Evolutionary conservation across 768 basidiomycete genomes (phyloP).

Genomic region (Mycena venus): DNA sequence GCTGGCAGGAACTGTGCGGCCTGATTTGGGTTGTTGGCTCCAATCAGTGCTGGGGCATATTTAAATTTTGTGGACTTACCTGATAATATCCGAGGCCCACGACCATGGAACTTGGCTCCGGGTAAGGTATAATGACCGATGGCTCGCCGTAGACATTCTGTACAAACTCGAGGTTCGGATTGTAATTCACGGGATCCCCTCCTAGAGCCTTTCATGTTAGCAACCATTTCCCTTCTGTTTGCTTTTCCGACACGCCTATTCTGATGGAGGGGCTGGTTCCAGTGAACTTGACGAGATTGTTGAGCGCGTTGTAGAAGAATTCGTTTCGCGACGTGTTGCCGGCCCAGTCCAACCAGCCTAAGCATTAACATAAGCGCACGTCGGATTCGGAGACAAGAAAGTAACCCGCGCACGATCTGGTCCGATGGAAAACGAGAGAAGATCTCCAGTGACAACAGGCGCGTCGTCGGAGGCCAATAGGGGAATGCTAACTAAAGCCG

Average conservation of each 20-base stretch:
- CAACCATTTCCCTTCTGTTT: background rate
- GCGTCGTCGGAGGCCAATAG: too few species aligned
- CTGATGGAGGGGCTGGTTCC: background rate
- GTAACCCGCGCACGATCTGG: background rate
- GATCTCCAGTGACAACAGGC: background rate
- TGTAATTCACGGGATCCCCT: background rate
- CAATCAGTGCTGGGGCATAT: background rate
- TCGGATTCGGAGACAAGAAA: too few species aligned
- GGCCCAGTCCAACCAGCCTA: background rate
- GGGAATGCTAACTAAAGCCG: too few species aligned
- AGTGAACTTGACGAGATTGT: background rate
- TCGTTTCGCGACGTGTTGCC: background rate
- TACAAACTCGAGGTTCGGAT: background rate
- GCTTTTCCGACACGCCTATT: background rate
- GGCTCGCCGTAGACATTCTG: background rate
- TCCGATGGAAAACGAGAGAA: background rate
- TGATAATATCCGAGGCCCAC: background rate
- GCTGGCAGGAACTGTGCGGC: background rate
- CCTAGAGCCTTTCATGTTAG: too few species aligned
- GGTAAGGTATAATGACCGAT: background rate
- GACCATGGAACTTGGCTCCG: background rate
- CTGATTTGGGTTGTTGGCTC: background rate
- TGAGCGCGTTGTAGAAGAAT: background rate
- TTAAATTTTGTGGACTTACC: background rate
- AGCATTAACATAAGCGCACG: background rate